Conservation (phyloP, 306 rosid species). For the Arachis stenosperma region DNA sequence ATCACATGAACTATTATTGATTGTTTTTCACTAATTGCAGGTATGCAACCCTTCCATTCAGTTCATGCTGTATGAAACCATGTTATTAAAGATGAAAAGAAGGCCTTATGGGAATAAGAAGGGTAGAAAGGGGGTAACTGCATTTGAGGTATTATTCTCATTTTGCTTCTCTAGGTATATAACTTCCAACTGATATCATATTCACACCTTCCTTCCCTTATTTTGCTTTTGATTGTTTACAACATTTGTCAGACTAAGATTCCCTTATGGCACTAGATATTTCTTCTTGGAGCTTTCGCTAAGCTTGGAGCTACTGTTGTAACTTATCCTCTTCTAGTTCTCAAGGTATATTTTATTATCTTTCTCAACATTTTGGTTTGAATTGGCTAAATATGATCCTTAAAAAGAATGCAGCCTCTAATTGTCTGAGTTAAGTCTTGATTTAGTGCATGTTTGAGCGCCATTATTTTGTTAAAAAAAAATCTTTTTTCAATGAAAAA, state of each 20-base stretch:
- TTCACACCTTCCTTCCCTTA: slow-evolving; percentile 9
- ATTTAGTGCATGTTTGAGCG: no score
- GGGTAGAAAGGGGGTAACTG: slow-evolving; percentile 59
- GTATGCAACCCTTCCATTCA: slow-evolving; percentile 98
- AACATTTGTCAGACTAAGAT: slow-evolving; percentile 27
- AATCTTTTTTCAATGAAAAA: no score
- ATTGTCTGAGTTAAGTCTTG: no score
- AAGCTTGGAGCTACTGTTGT: slow-evolving; percentile 96
- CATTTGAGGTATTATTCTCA: slow-evolving; percentile 68
- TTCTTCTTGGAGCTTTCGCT: slow-evolving; percentile 92
- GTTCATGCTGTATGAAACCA: slow-evolving; percentile 94
- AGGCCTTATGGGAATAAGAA: slow-evolving; percentile 52
- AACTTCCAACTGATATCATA: neutral
- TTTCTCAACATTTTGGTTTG: no score
- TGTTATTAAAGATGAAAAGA: slow-evolving; percentile 73
- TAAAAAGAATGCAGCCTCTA: no score
- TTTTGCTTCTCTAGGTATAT: slow-evolving; percentile 17
- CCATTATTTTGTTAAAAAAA: no score
- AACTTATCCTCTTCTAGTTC: slow-evolving; percentile 92
- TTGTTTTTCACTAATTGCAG: slow-evolving; percentile 56
- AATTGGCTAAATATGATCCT: no score
- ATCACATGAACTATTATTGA: slow-evolving; percentile 42
- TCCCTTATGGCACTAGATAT: slow-evolving; percentile 59
- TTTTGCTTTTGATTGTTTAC: slow-evolving; percentile 21
- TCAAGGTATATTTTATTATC: slow-evolving; percentile 61